Evolutionary conservation across 768 basidiomycete species (phyloP).

Genomic region (Pisolithus marmoratus): DNA sequence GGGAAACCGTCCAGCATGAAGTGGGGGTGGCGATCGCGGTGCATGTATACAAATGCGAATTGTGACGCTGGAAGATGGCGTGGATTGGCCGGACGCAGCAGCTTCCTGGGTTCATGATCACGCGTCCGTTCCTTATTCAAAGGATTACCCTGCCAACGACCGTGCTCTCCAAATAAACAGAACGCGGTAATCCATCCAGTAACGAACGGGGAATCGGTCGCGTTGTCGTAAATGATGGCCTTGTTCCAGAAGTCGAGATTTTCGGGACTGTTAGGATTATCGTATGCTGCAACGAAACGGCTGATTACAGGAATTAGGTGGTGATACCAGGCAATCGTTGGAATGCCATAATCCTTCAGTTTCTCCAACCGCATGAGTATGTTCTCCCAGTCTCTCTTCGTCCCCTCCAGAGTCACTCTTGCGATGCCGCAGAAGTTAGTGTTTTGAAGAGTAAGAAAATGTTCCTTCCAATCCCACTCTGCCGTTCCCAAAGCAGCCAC

Average conservation of each 20-base stretch:
- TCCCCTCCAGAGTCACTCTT: constrained; percentile 39
- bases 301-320: constrained; percentile 36
- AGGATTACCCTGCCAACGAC: constrained; percentile 27
- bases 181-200: constrained; percentile 38
- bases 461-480: constrained; percentile 15
- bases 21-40: constrained; percentile 15
- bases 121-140: constrained; percentile 25
- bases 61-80: constrained; percentile 18
- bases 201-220: constrained; percentile 27
- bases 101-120: constrained; percentile 26
- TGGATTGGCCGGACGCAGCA: constrained; percentile 24
- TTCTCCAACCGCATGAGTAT: constrained; percentile 34
- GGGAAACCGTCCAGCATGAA: constrained; percentile 23
- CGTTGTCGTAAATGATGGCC: constrained; percentile 23
- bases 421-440: constrained; percentile 36
- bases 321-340: constrained; percentile 32
- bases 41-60: constrained; percentile 22
- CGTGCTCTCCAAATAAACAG: constrained; percentile 27
- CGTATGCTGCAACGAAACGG: constrained; percentile 33
- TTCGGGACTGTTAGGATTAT: constrained; percentile 20
- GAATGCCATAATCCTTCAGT: constrained; percentile 32
- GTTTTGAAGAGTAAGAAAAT: constrained; percentile 34
- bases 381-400: constrained; percentile 33
- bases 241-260: constrained; percentile 37
- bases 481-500: constrained; percentile 39